Evolutionary conservation across 768 basidiomycete genomes (phyloP).

Genomic region (Lentinula detonsa): DNA sequence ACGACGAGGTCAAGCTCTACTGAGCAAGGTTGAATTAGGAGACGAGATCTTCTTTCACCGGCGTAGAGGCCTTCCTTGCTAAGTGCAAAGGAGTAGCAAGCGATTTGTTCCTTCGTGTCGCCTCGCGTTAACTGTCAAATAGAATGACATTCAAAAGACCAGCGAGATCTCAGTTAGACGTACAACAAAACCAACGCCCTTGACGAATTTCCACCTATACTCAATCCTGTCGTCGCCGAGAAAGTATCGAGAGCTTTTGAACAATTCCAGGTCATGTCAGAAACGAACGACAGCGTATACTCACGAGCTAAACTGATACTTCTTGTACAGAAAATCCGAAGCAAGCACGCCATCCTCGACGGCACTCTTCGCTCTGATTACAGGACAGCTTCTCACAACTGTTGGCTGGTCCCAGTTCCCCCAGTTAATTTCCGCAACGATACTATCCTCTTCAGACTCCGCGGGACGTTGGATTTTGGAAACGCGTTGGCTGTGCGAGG

Average conservation of each 20-base stretch:
- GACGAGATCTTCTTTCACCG: constrained; percentile 38
- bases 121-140: constrained; percentile 30
- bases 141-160: background rate
- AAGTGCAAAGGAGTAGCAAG: constrained; percentile 26
- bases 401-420: constrained; percentile 34
- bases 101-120: constrained; percentile 33
- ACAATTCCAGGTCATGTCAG: background rate
- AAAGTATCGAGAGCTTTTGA: constrained; percentile 40
- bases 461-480: constrained; percentile 36
- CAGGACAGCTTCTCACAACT: constrained; percentile 26
- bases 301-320: constrained; percentile 34
- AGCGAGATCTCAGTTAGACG: constrained; percentile 11
- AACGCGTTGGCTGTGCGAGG: constrained; percentile 23
- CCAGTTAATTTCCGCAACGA: constrained; percentile 49
- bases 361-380: constrained; percentile 15
- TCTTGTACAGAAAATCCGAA: constrained; percentile 37
- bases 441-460: constrained; percentile 27
- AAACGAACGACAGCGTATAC: constrained; percentile 11
- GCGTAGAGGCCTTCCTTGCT: constrained; percentile 41
- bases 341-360: constrained; percentile 26
- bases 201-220: constrained; percentile 42
- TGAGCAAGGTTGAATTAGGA: constrained; percentile 40
- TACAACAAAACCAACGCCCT: constrained; percentile 34
- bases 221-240: constrained; percentile 41
- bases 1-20: constrained; percentile 48